Evolutionary conservation across 805 yeast genomes (phyloP).

Genomic region (Lipomyces spencermartinsiae): DNA sequence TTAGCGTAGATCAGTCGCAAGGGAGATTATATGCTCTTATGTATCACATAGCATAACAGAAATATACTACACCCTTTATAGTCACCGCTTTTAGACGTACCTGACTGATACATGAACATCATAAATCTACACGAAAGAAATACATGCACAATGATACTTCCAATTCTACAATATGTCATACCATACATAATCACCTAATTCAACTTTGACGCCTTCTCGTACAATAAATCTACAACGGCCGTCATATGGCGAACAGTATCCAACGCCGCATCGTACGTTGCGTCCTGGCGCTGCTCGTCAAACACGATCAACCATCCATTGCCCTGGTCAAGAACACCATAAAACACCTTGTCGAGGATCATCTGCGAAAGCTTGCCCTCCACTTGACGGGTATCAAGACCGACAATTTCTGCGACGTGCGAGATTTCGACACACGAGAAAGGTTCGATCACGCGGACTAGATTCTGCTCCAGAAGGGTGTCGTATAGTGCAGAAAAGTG

Average conservation of each 20-base stretch:
- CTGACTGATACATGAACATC: neutral
- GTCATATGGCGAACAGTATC: conserved; percentile 88
- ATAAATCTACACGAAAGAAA: neutral
- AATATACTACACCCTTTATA: neutral
- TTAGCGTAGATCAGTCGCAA: neutral
- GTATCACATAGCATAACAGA: neutral
- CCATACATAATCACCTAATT: conserved; percentile 14
- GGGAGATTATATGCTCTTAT: neutral
- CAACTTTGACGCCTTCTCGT: conserved; percentile 63
- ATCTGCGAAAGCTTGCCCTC: conserved; percentile 95
- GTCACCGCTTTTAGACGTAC: neutral
- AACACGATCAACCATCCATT: conserved; percentile 95
- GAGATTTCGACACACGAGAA: conserved; percentile 93
- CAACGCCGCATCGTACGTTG: conserved; percentile 84
- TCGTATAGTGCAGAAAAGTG: conserved; percentile 94
- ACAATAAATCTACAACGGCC: conserved; percentile 84
- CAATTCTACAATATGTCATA: neutral
- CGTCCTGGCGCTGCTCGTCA: conserved; percentile 86
- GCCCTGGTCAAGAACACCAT: conserved; percentile 97
- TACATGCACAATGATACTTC: neutral
- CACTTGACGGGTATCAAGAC: conserved; percentile 82
- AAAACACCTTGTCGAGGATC: conserved; percentile 94
- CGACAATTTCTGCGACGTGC: conserved; percentile 86
- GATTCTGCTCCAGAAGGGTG: conserved; percentile 87
- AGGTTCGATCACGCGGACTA: conserved; percentile 93